A percentile compares a stretch with the other conserved stretches of the same genome.
Conservation (phyloP, 2,329 filamentous ascomycete genomes). For the Alternaria tenuissima region DNA sequence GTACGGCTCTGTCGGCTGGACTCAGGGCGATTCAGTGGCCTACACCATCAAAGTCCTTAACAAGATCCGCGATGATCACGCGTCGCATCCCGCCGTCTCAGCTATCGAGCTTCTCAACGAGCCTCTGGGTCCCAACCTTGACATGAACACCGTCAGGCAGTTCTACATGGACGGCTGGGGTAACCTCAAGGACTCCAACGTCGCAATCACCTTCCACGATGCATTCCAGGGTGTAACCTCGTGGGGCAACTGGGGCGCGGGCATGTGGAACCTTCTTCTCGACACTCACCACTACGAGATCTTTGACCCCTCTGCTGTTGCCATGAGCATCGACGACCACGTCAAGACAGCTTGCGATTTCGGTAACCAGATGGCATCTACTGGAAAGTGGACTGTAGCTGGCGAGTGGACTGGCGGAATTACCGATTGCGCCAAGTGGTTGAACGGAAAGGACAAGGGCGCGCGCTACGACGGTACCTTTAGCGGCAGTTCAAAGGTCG, state of each 20-base stretch:
- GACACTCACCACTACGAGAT: slow-evolving; percentile 61
- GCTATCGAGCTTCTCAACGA: slow-evolving; percentile 60
- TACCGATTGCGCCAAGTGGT: slow-evolving; percentile 59
- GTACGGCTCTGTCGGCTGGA: slow-evolving; percentile 57
- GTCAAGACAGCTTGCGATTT: slow-evolving; percentile 55
- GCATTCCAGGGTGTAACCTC: slow-evolving; percentile 55
- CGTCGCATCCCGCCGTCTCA: slow-evolving; percentile 55
- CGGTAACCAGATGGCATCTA: slow-evolving; percentile 56
- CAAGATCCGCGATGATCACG: slow-evolving; percentile 58
- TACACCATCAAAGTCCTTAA: slow-evolving; percentile 55
- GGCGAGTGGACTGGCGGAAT: slow-evolving; percentile 59
- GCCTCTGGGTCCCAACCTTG: slow-evolving; percentile 53
- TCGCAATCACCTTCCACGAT: slow-evolving; percentile 58
- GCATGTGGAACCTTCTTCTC: slow-evolving; percentile 55
- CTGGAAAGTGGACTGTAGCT: slow-evolving; percentile 57
- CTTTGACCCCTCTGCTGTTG: slow-evolving; percentile 51
- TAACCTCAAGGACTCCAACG: slow-evolving; percentile 52
- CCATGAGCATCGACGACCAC: slow-evolving; percentile 51
- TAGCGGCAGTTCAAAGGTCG: slow-evolving; percentile 50
- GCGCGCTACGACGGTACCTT: slow-evolving; percentile 57
- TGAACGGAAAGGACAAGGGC: slow-evolving; percentile 58
- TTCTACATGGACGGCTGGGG: slow-evolving; percentile 61
- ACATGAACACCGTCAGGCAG: slow-evolving; percentile 55
- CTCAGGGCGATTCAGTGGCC: slow-evolving; percentile 53
- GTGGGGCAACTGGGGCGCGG: slow-evolving; percentile 56